These are phyloP conservation scores for Chrysanthemum seticuspe DNA, from an alignment of 129 eudicot genomes.

Conservation along the genomic window DNA sequence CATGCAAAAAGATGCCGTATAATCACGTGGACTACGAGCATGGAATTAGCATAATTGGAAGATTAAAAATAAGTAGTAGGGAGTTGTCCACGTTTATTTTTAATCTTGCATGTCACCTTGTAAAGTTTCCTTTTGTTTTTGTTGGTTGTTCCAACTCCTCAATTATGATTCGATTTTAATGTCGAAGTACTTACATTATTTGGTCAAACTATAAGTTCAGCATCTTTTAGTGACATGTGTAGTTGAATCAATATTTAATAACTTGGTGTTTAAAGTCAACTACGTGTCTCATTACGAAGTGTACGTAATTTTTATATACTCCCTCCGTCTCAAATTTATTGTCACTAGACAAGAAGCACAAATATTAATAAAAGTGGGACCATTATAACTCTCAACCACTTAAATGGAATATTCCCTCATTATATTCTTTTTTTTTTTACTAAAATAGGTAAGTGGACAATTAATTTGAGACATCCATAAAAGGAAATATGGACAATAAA, in stretches of 20 bases:
- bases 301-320: neutral
- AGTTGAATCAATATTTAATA: conserved; percentile 21
- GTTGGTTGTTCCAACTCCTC: conserved; percentile 30
- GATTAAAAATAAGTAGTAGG: conserved; percentile 2
- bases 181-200: conserved; percentile 27
- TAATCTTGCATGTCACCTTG: conserved; percentile 15
- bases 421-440: no score
- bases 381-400: no score
- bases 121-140: conserved; percentile 28
- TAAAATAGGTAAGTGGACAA: no score
- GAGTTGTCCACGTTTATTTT: neutral
- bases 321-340: no score
- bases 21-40: neutral
- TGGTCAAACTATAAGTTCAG: conserved; percentile 22
- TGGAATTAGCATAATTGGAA: neutral
- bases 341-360: no score
- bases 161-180: conserved; percentile 24
- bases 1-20: neutral
- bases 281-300: conserved; percentile 4
- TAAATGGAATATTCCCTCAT: no score
- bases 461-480: no score
- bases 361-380: no score
- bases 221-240: conserved; percentile 24
- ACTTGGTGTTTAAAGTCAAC: conserved; percentile 25
- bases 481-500: no score